Conservation (phyloP, 1,284 basidiomycete genomes). For the Exsudoporus floridanus region DNA sequence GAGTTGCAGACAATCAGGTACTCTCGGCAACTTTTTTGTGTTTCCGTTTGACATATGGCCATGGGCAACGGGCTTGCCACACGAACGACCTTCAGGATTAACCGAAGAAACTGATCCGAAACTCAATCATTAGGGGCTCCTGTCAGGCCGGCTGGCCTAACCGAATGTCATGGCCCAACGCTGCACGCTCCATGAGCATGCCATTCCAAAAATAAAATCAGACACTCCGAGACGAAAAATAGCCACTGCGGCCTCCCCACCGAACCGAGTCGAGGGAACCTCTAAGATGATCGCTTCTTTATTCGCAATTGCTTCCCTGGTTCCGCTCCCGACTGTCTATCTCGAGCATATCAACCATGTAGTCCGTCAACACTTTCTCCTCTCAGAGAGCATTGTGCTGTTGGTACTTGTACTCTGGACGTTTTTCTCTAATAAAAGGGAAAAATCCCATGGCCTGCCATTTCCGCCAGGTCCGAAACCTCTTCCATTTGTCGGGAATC, state of each 20-base stretch:
- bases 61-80: too few relatives aligned
- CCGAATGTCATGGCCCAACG: too few relatives aligned
- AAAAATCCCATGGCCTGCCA: constrained; percentile 4
- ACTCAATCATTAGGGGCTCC: too few relatives aligned
- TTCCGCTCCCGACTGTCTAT: background rate
- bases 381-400: background rate
- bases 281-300: constrained; percentile 2
- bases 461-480: constrained; percentile 26
- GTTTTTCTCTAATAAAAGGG: background rate
- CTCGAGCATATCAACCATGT: background rate
- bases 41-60: too few relatives aligned
- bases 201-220: background rate
- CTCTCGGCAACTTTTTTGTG: too few relatives aligned
- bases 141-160: too few relatives aligned
- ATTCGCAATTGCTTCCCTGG: background rate
- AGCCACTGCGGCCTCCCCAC: background rate
- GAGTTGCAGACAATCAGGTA: too few relatives aligned
- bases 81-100: too few relatives aligned
- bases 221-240: background rate
- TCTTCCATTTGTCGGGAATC: constrained; percentile 23
- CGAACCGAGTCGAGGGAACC: background rate
- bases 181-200: too few relatives aligned
- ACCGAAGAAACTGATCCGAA: too few relatives aligned
- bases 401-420: background rate
- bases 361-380: background rate